phyloP scores from a whole-genome alignment of 2,329 filamentous ascomycete species.

The Neurospora sp. region DNA sequence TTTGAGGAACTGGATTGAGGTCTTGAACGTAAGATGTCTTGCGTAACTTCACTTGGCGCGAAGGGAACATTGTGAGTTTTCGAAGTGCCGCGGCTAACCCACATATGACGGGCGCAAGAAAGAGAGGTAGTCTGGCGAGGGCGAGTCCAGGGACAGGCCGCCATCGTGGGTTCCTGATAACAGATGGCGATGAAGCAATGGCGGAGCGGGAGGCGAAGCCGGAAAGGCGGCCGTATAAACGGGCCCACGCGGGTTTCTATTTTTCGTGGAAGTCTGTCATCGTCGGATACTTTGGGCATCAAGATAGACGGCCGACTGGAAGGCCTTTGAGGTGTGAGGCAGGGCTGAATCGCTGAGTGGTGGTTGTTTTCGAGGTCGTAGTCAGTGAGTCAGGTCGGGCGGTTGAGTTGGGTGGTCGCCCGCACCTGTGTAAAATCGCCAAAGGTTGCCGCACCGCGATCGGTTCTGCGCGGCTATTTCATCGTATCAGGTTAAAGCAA shows the following conservation, averaged over 20 bases:
- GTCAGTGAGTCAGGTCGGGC: neutral
- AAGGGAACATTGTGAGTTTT: neutral
- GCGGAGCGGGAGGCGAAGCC: neutral
- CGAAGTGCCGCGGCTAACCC: neutral
- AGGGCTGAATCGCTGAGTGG: neutral
- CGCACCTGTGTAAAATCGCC: neutral
- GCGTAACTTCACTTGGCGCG: neutral
- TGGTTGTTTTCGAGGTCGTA: neutral
- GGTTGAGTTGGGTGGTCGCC: neutral
- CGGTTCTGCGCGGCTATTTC: neutral
- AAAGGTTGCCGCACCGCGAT: neutral
- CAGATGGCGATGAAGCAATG: neutral
- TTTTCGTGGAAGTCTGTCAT: neutral
- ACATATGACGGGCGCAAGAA: neutral
- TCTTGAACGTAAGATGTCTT: neutral
- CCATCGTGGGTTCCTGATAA: neutral
- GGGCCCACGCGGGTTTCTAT: neutral
- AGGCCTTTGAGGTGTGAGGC: neutral
- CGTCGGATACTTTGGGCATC: neutral
- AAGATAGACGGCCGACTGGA: neutral
- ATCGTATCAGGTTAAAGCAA: neutral
- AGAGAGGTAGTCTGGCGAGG: neutral
- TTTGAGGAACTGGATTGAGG: neutral
- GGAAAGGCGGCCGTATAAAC: neutral
- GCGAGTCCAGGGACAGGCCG: neutral